Conservation (phyloP, 2,329 filamentous ascomycete species). For the Coniella lustricola region DNA sequence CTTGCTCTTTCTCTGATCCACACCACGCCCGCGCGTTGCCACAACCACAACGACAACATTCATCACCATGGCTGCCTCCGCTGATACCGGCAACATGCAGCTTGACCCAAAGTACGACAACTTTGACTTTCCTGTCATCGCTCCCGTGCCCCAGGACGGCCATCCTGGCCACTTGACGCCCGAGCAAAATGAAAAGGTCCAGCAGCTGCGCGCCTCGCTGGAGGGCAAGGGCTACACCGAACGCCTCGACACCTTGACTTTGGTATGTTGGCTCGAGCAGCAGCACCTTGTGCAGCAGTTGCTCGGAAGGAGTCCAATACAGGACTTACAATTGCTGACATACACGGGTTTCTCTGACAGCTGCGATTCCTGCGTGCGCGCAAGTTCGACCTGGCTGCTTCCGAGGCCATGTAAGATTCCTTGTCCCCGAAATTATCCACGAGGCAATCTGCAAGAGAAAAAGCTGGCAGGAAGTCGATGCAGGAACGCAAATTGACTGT, state of each 20-base stretch:
- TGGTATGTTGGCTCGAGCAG: conserved; percentile 49
- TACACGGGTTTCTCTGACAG: too few species aligned
- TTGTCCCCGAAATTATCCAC: conserved; percentile 4
- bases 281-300: too few species aligned
- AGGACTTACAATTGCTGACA: too few species aligned
- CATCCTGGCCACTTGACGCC: conserved; percentile 83
- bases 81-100: conserved; percentile 37
- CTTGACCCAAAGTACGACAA: conserved; percentile 89
- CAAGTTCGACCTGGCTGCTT: conserved; percentile 81
- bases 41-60: not conserved
- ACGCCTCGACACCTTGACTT: conserved; percentile 82
- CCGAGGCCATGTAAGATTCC: conserved; percentile 76
- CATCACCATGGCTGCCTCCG: conserved; percentile 21
- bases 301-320: too few species aligned
- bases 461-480: not conserved
- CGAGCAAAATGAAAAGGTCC: conserved; percentile 82
- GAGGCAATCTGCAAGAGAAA: not conserved
- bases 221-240: conserved; percentile 78
- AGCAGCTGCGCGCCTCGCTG: conserved; percentile 76
- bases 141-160: conserved; percentile 62
- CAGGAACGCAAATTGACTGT: not conserved
- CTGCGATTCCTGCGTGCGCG: conserved; percentile 87
- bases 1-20: conserved; percentile 4
- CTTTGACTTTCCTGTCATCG: conserved; percentile 84
- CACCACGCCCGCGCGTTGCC: not conserved